phyloP scores from a whole-genome alignment of 179 eudicot genomes.

The Gypsophila paniculata region DNA sequence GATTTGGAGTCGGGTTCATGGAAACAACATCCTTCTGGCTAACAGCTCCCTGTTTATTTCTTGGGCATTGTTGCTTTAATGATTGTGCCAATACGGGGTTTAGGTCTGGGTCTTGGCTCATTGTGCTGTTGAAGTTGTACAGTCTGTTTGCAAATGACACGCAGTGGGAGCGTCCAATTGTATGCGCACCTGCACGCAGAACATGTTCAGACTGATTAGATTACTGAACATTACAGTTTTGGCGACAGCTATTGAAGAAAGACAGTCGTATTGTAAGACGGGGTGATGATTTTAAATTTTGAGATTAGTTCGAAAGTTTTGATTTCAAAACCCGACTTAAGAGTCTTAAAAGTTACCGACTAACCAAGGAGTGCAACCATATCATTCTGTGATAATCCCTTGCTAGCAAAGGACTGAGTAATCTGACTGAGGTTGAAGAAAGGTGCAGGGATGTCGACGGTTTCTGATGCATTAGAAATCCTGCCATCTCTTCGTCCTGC shows the following conservation, averaged over 20 bases:
- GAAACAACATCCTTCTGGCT: conserved; percentile 39
- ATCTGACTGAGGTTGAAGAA: conserved; percentile 36
- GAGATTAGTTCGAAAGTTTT: not conserved
- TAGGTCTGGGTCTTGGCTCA: conserved; percentile 44
- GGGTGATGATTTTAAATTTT: not conserved
- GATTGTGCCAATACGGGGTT: conserved; percentile 41
- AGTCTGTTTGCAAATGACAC: conserved; percentile 47
- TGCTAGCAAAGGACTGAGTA: conserved; percentile 48
- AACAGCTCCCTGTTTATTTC: conserved; percentile 15
- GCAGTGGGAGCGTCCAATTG: conserved; percentile 81
- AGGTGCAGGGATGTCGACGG: conserved; percentile 49
- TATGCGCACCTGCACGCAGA: conserved; percentile 53
- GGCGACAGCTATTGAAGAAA: not conserved
- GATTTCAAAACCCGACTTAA: not conserved
- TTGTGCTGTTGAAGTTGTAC: conserved; percentile 40
- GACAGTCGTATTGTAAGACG: not conserved
- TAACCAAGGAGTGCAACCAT: conserved; percentile 65
- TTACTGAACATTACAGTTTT: too few relatives aligned
- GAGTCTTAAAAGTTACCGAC: too few relatives aligned
- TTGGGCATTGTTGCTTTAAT: conserved; percentile 52
- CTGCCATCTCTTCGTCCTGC: conserved; percentile 74
- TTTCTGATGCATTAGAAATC: conserved; percentile 51
- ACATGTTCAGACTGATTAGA: not conserved
- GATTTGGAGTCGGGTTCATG: conserved; percentile 58
- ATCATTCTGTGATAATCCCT: conserved; percentile 64